Conservation (phyloP, 2,329 filamentous ascomycete species). For the Colletotrichum tofieldiae region DNA sequence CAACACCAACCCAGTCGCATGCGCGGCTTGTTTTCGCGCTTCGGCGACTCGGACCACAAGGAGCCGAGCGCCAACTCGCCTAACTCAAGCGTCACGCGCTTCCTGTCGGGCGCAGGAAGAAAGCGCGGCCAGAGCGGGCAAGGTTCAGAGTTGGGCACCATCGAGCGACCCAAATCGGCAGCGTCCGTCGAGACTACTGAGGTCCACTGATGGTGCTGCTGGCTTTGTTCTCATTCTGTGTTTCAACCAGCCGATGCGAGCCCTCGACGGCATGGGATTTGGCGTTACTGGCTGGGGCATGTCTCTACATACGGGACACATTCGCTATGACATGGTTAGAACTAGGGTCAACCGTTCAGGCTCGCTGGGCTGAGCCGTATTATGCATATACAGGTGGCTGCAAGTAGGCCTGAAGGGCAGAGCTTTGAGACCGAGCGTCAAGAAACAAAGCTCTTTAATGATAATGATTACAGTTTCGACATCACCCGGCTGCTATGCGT, state of each 20-base stretch:
- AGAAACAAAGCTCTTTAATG: constrained; percentile 35
- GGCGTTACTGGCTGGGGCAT: constrained; percentile 28
- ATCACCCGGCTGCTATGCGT: background rate
- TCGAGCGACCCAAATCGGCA: constrained; percentile 62
- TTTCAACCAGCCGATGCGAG: constrained; percentile 4
- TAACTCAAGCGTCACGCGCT: constrained; percentile 63
- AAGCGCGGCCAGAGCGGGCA: constrained; percentile 81
- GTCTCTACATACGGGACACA: constrained; percentile 27
- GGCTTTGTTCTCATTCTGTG: constrained; percentile 20
- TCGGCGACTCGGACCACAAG: constrained; percentile 73
- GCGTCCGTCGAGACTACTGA: constrained; percentile 47
- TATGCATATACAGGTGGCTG: constrained; percentile 36
- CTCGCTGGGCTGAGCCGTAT: constrained; percentile 23
- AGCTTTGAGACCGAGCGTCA: constrained; percentile 24
- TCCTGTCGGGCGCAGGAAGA: constrained; percentile 76
- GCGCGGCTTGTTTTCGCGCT: constrained; percentile 84
- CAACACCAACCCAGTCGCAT: constrained; percentile 58
- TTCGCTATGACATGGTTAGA: constrained; percentile 39
- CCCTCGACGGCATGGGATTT: constrained; percentile 27
- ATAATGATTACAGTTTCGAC: constrained; percentile 38
- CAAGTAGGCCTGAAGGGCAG: constrained; percentile 7
- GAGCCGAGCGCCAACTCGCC: constrained; percentile 53
- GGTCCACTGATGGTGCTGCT: constrained; percentile 30
- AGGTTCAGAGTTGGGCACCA: constrained; percentile 79
- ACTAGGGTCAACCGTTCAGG: constrained; percentile 7